A percentile compares a stretch with the other conserved stretches of the same genome.
These are phyloP conservation scores for Houttuynia cordata DNA, from an alignment of 164 flowering plant genomes.

Conservation along the genomic window DNA sequence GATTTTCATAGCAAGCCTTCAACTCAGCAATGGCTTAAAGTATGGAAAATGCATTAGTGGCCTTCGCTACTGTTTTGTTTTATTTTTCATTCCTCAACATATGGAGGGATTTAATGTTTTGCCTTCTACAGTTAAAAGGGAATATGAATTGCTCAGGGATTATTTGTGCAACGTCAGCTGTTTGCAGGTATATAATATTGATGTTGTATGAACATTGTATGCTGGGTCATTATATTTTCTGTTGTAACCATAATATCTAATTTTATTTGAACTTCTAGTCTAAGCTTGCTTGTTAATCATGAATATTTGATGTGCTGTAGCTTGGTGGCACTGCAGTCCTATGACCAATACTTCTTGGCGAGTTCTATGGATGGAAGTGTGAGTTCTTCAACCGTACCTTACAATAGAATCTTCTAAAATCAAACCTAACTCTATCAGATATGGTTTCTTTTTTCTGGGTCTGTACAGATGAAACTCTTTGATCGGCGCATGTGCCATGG, in stretches of 20 bases:
- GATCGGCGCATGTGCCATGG: constrained; percentile 55
- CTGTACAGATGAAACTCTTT: constrained; percentile 61
- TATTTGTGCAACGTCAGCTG: constrained; percentile 58
- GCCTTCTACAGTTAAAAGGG: constrained; percentile 54
- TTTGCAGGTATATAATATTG: constrained; percentile 45
- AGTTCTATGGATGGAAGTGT: constrained; percentile 98
- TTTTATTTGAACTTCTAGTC: background rate
- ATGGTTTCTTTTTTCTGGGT: background rate
- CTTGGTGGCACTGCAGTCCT: constrained; percentile 49
- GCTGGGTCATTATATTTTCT: background rate
- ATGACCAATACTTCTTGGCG: constrained; percentile 79
- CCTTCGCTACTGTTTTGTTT: background rate
- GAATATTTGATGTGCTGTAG: constrained; percentile 22
- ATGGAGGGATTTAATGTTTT: constrained; percentile 2
- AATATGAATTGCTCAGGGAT: constrained; percentile 29
- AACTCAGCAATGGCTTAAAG: constrained; percentile 44
- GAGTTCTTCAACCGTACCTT: constrained; percentile 18
- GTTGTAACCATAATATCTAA: constrained; percentile 2
- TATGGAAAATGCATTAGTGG: constrained; percentile 10
- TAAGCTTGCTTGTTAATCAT: no score
- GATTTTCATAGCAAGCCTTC: constrained; percentile 11
- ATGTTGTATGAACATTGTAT: background rate
- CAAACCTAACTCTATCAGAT: no score
- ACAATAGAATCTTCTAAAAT: no score
- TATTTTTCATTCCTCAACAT: background rate